A percentile compares a stretch with the other conserved stretches of the same genome.
Conservation (phyloP, 2,329 filamentous ascomycete genomes). For the Myriosclerotinia duriaeana region DNA sequence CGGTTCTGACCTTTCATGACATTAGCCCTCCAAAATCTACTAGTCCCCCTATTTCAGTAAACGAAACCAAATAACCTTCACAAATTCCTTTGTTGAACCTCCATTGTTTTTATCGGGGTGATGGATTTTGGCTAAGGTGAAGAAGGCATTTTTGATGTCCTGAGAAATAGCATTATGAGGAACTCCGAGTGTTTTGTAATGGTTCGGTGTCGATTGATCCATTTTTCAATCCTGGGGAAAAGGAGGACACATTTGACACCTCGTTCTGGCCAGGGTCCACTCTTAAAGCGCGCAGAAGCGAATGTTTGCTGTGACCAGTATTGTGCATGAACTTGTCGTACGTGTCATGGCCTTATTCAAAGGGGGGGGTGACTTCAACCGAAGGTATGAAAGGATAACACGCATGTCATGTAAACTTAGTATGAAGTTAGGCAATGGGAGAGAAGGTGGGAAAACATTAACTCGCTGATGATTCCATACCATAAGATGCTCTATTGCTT, state of each 20-base stretch:
- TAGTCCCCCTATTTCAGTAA: background rate
- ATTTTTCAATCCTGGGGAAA: slow-evolving; percentile 7
- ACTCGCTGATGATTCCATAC: too few relatives aligned
- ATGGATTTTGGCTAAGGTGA: slow-evolving; percentile 9
- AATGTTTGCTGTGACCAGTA: slow-evolving; percentile 8
- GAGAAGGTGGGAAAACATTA: background rate
- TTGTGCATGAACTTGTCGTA: slow-evolving; percentile 1
- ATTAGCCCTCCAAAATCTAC: background rate
- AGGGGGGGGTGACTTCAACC: background rate
- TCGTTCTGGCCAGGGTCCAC: background rate
- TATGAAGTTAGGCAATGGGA: background rate
- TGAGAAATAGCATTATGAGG: background rate
- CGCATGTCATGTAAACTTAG: background rate
- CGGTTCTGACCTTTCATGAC: background rate
- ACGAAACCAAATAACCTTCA: slow-evolving; percentile 12
- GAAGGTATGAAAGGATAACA: background rate
- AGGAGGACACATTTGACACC: background rate
- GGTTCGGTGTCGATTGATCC: slow-evolving; percentile 3
- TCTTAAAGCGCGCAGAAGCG: background rate
- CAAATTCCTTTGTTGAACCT: slow-evolving; percentile 2
- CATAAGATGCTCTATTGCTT: background rate
- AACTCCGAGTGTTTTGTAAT: slow-evolving; percentile 11
- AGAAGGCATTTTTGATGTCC: slow-evolving; percentile 22
- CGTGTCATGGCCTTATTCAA: slow-evolving; percentile 13
- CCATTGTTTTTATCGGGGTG: slow-evolving; percentile 20